Evolutionary conservation across 331 rosid genomes (phyloP), one percentile per base, ranked within the genome.

Genomic region (Cydonia oblonga): DNA sequence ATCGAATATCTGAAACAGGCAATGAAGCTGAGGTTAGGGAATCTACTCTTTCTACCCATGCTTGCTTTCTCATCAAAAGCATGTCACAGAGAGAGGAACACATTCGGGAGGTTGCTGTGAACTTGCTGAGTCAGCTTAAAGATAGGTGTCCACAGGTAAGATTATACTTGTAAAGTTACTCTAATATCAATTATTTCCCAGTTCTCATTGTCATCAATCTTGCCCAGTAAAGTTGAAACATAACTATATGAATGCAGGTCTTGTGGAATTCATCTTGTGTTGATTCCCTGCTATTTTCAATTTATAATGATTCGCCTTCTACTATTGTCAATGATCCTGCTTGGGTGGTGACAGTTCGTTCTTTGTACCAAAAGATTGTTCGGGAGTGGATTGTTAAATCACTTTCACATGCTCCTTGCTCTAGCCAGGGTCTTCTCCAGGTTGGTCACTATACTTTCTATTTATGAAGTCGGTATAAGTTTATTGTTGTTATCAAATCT

Each of bases 351-450:
- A 87, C 92, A 26, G 87, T 91, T 75, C 97, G 96, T 65, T 79
- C 96, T 61, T 80, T 93, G 75, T 91, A 89, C 83, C 96, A 93
- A 80, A 88, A 85, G 85, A 86, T 91, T 80, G 96, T 91, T 79
- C 96, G 98, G 71, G 97, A 93, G 51, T 93, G 98, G 98, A 88
- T 93, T 51, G 78, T 91, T 66, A 91, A 89, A 83, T 87, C 98
- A 38, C 90, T 93, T 78, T 91, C 97, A 82, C 84, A 82, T 78
- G 91, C 98, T 73, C 97, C 98, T 32, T 93, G 98, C 84, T 89
- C 98, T 77, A 85, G 91, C 96, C 97, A 91, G 84, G 98, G 98
- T 87, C 98, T 93, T 81, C 87, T 93, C 56, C 97, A 93, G 97
- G 98, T 93, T 86, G 76, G 74, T 58, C 35, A 72, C 72, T 77